A percentile compares a stretch with the other conserved stretches of the same genome.
phyloP scores from a whole-genome alignment of 371 early-diverging fungal genomes.

The Nematocida major region DNA sequence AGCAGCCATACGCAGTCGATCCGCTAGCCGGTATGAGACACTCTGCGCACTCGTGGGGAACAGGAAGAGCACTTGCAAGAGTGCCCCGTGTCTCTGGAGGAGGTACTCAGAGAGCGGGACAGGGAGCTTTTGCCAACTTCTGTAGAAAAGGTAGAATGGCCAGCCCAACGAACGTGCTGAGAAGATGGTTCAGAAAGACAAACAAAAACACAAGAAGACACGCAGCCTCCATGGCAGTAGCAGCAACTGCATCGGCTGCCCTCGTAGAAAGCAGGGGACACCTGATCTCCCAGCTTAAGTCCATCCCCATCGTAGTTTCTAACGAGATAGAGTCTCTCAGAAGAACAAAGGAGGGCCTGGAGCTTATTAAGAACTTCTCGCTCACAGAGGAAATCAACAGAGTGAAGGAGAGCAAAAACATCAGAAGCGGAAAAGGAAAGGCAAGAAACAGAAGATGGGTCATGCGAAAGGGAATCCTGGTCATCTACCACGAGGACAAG shows the following conservation, averaged over 20 bases:
- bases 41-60: conserved; percentile 98
- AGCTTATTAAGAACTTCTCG: conserved; percentile 78
- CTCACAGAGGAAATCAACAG: conserved; percentile 88
- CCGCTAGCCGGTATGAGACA: conserved; percentile 97
- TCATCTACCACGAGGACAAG: conserved; percentile 79
- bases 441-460: conserved; percentile 94
- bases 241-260: conserved; percentile 87
- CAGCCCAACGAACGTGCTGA: conserved; percentile 96
- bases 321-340: conserved; percentile 72
- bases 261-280: conserved; percentile 97
- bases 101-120: conserved; percentile 97
- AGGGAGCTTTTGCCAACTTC: conserved; percentile 99
- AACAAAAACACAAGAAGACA: conserved; percentile 92
- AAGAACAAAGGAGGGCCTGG: conserved; percentile 92
- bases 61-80: conserved; percentile 95
- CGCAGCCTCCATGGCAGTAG: conserved; percentile 91
- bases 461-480: conserved; percentile 90
- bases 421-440: conserved; percentile 97
- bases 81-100: conserved; percentile 95
- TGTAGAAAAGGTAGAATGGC: conserved; percentile 99
- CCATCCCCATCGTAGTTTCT: conserved; percentile 85
- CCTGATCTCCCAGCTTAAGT: conserved; percentile 81
- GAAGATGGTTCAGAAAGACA: conserved; percentile 98
- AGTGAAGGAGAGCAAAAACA: conserved; percentile 86
- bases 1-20: conserved; percentile 94